Percentiles rank a stretch among this genome's conserved stretches.
These are phyloP conservation scores for Trametes versicolor DNA, from an alignment of 1,284 basidiomycete genomes.

Conservation along the genomic window DNA sequence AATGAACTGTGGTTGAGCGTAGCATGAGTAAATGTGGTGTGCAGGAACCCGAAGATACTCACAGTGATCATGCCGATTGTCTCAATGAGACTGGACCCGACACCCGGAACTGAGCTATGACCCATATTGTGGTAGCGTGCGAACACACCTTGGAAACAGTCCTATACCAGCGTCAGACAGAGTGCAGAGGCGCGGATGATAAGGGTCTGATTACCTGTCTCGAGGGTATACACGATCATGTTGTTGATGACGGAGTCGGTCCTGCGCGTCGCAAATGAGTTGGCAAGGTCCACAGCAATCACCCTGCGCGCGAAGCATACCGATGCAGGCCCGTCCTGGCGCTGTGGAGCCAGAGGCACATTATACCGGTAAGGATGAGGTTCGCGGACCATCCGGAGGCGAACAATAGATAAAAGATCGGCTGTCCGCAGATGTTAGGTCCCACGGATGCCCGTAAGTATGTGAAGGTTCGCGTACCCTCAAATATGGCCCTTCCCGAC, in stretches of 20 bases:
- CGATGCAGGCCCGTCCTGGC: slow-evolving; percentile 23
- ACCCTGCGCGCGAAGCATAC: slow-evolving; percentile 4
- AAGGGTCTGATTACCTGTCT: slow-evolving; percentile 18
- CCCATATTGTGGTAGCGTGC: not conserved
- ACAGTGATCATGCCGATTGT: slow-evolving; percentile 21
- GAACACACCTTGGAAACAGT: slow-evolving; percentile 21
- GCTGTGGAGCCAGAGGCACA: slow-evolving; percentile 23
- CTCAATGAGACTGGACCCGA: slow-evolving; percentile 6
- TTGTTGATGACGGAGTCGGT: slow-evolving; percentile 28
- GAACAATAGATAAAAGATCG: slow-evolving; percentile 20
- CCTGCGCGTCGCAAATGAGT: slow-evolving; percentile 6
- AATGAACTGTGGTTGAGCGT: slow-evolving; percentile 12
- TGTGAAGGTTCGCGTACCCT: not conserved
- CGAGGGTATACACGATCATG: slow-evolving; percentile 27
- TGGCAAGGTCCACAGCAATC: not conserved
- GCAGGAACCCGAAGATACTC: not conserved
- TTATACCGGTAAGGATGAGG: slow-evolving; percentile 18
- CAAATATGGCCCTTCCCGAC: not conserved
- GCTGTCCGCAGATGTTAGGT: slow-evolving; percentile 4
- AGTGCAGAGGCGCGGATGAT: not conserved
- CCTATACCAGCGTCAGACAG: slow-evolving; percentile 6
- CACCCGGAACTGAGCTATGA: not conserved
- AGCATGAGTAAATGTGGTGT: not conserved
- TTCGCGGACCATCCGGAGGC: slow-evolving; percentile 21
- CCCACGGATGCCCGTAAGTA: not conserved